phyloP scores from a whole-genome alignment of 495 filamentous ascomycete species.

The Staphylotrichum longicolle region DNA sequence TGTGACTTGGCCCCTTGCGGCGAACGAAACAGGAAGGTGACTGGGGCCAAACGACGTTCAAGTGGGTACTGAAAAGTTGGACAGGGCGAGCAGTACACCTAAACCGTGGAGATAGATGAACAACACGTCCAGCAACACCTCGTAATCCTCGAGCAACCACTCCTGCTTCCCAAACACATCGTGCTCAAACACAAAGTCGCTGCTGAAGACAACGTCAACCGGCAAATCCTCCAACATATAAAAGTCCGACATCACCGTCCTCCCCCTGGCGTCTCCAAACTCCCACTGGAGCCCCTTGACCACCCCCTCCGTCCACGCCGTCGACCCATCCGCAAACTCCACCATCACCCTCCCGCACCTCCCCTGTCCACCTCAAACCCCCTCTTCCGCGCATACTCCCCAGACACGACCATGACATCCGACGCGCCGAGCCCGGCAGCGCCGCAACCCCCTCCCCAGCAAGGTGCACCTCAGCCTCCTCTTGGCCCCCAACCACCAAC shows the following conservation, averaged over 20 bases:
- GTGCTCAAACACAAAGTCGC: slow-evolving; percentile 1
- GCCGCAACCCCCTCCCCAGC: neutral
- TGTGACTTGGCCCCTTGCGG: too few relatives aligned
- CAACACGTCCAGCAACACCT: too few relatives aligned
- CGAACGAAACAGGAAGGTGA: too few relatives aligned
- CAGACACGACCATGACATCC: slow-evolving; percentile 1
- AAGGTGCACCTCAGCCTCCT: too few relatives aligned
- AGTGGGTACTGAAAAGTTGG: too few relatives aligned
- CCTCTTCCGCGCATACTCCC: neutral
- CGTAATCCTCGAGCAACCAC: too few relatives aligned
- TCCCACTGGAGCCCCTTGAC: neutral
- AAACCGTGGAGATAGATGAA: too few relatives aligned
- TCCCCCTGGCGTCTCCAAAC: neutral
- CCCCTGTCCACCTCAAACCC: neutral
- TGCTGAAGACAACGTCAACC: slow-evolving; percentile 1
- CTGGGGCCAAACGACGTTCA: too few relatives aligned
- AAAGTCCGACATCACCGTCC: neutral
- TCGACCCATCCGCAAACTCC: slow-evolving; percentile 6
- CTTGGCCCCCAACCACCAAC: too few relatives aligned
- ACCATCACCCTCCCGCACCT: neutral
- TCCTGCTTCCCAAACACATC: slow-evolving; percentile 4
- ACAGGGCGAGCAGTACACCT: too few relatives aligned
- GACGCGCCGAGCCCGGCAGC: slow-evolving; percentile 3
- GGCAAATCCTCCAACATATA: slow-evolving; percentile 1
- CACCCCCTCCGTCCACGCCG: neutral